Evolutionary conservation across 495 filamentous ascomycete species (phyloP).

Genomic region (Letharia lupina): DNA sequence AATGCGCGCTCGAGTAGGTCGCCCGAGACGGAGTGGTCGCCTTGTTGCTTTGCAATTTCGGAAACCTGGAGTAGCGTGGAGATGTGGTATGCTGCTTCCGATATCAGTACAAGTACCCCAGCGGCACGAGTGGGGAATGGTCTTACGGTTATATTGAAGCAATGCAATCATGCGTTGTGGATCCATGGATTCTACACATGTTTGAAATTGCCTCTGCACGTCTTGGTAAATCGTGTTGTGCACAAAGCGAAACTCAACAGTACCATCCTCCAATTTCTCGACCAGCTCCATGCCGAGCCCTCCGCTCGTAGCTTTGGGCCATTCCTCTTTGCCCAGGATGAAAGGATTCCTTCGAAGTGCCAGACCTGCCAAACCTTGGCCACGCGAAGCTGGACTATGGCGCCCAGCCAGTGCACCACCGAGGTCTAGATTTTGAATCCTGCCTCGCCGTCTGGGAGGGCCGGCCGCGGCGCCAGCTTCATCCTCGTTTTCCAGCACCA

Average conservation of each 20-base stretch:
- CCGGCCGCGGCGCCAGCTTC: constrained; percentile 31
- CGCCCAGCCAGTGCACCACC: constrained; percentile 60
- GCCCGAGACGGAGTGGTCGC: constrained; percentile 73
- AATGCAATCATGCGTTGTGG: constrained; percentile 59
- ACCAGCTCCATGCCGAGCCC: constrained; percentile 78
- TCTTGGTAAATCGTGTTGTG: constrained; percentile 70
- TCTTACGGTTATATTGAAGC: constrained; percentile 52
- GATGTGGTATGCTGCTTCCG: constrained; percentile 62
- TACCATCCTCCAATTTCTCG: constrained; percentile 42
- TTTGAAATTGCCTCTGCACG: constrained; percentile 67
- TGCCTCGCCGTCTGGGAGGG: constrained; percentile 40
- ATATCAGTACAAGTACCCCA: not conserved
- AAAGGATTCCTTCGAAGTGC: constrained; percentile 70
- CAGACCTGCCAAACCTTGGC: constrained; percentile 57
- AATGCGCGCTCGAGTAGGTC: constrained; percentile 88
- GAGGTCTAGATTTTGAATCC: constrained; percentile 54
- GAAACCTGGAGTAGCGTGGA: constrained; percentile 89
- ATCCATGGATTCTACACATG: constrained; percentile 73
- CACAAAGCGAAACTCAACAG: constrained; percentile 61
- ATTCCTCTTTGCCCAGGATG: constrained; percentile 82
- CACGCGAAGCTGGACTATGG: constrained; percentile 47
- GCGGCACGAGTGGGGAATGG: constrained; percentile 14
- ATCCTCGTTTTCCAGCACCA: constrained; percentile 57
- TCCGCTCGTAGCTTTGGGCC: constrained; percentile 72
- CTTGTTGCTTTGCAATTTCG: constrained; percentile 81